A percentile compares a stretch with the other conserved stretches of the same genome.
Evolutionary conservation across 2,329 filamentous ascomycete species (phyloP).

Genomic region (Aspergillus fischeri): DNA sequence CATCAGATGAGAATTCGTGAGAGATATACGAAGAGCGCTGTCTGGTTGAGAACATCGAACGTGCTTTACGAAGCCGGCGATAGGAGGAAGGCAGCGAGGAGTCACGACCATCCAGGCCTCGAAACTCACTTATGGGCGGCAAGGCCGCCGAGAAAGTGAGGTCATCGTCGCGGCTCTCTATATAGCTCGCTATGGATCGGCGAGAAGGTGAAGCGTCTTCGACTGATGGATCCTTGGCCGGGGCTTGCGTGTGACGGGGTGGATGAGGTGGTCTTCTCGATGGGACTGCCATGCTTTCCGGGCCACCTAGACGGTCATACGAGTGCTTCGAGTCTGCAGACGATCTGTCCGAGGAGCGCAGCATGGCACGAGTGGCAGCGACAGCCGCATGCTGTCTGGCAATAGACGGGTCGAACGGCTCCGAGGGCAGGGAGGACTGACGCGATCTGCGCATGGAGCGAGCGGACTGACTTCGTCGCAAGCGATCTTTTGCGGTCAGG

Average conservation of each 20-base stretch:
- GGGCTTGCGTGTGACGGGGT: conserved; percentile 10
- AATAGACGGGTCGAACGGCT: conserved; percentile 27
- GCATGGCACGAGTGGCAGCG: conserved; percentile 43
- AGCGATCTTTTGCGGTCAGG: conserved; percentile 24
- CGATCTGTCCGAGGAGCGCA: conserved; percentile 28
- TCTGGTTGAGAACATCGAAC: conserved; percentile 45
- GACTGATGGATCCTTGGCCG: conserved; percentile 9
- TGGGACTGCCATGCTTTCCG: conserved; percentile 22
- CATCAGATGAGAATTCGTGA: conserved; percentile 13
- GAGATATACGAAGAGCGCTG: conserved; percentile 24
- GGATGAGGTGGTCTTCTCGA: conserved; percentile 18
- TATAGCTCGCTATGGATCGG: conserved; percentile 2
- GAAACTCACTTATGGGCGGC: conserved; percentile 28
- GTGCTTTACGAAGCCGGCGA: conserved; percentile 43
- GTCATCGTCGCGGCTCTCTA: background rate
- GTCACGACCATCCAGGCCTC: conserved; percentile 32
- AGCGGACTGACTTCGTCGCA: conserved; percentile 38
- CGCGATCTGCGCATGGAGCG: conserved; percentile 33
- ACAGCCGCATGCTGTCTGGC: conserved; percentile 34
- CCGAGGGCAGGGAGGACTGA: conserved; percentile 16
- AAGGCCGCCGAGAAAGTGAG: conserved; percentile 17
- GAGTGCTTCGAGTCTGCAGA: conserved; percentile 23
- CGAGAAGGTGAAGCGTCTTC: background rate
- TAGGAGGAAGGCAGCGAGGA: conserved; percentile 45
- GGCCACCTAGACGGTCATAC: conserved; percentile 28